These are phyloP conservation scores for Naganishia randhawae DNA, from an alignment of 768 basidiomycete genomes.

Conservation along the genomic window DNA sequence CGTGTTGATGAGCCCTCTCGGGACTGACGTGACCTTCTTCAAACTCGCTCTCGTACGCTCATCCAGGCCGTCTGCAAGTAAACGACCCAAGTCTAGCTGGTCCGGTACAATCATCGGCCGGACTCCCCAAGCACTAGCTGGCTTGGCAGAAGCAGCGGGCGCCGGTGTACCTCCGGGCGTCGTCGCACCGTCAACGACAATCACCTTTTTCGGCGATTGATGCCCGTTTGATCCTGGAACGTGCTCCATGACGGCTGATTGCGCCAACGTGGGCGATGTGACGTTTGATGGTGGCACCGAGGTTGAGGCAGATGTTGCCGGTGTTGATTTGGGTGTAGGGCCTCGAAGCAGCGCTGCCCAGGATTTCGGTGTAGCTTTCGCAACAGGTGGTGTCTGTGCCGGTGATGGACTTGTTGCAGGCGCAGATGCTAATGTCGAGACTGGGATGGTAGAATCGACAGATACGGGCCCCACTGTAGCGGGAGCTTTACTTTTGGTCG, in stretches of 20 bases:
- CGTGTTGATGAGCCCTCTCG: slow-evolving; percentile 78
- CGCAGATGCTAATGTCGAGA: neutral
- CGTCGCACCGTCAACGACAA: slow-evolving; percentile 15
- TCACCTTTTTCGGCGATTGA: slow-evolving; percentile 3
- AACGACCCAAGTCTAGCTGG: slow-evolving; percentile 23
- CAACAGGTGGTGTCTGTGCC: slow-evolving; percentile 18
- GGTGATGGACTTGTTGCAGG: slow-evolving; percentile 17
- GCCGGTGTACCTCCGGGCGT: slow-evolving; percentile 1
- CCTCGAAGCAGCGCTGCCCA: slow-evolving; percentile 44
- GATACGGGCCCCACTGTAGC: neutral
- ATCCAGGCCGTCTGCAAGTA: slow-evolving; percentile 27
- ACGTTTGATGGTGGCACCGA: slow-evolving; percentile 35
- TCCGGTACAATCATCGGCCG: slow-evolving; percentile 12
- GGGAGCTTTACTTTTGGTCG: neutral
- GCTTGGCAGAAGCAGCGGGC: slow-evolving; percentile 9
- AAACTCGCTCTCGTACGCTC: neutral
- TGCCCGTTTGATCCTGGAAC: neutral
- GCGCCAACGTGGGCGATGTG: slow-evolving; percentile 22
- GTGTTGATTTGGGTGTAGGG: slow-evolving; percentile 32
- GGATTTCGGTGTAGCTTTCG: slow-evolving; percentile 34
- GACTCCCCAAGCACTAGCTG: slow-evolving; percentile 3
- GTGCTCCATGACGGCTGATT: slow-evolving; percentile 23
- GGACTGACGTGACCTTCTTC: slow-evolving; percentile 32
- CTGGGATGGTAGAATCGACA: neutral
- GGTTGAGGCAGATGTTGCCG: slow-evolving; percentile 7